Evolutionary conservation across 2,329 filamentous ascomycete genomes (phyloP), one percentile per base, ranked within the genome.

Genomic region (Rhexocercosporidium sp.): DNA sequence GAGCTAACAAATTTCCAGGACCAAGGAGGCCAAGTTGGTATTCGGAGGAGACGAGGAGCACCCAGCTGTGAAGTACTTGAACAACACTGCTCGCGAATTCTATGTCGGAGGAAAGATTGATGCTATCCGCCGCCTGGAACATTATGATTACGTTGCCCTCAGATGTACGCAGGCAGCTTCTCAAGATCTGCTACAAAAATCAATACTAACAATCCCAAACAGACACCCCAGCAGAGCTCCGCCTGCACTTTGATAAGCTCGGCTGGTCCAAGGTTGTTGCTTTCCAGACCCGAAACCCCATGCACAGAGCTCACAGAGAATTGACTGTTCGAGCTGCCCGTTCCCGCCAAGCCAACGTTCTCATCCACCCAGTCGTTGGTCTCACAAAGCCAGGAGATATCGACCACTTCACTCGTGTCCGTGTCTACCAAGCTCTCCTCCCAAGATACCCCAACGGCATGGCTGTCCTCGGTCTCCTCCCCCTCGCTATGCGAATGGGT

Each of bases 311-410:
- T 80, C 96, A 99, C 83, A 90, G 96, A 82, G 96, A 99, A 85
- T 85, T 99, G 81, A 99, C 96, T 67, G 96, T 99, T 78, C 94
- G 96, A 77, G 96, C 96, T 74, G 96, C 96, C 73, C 95, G 96
- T 76, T 92, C 92, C 66, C 93, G 96, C 82, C 94, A 97, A 81
- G 96, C 96, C 80, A 99, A 99, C 80, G 96, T 99, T 74, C 91
- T 99, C 77, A 99, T 99, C 81, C 96, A 99, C 85, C 96, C 96
- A 69, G 96, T 99, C 72, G 96, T 99, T 72, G 96, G 96, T 79
- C 88, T 99, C 77, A 99, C 96, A 80, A 99, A 99, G 87, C 96
- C 96, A 67, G 96, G 96, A 80, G 96, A 99, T 81, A 99, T 99
- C 79, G 96, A 99, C 83, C 96, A 99, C 87, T 99, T 99, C 85